These are phyloP conservation scores for Arthrobotrys pseudoclavata DNA, from an alignment of 2,329 filamentous ascomycete species.

Conservation along the genomic window DNA sequence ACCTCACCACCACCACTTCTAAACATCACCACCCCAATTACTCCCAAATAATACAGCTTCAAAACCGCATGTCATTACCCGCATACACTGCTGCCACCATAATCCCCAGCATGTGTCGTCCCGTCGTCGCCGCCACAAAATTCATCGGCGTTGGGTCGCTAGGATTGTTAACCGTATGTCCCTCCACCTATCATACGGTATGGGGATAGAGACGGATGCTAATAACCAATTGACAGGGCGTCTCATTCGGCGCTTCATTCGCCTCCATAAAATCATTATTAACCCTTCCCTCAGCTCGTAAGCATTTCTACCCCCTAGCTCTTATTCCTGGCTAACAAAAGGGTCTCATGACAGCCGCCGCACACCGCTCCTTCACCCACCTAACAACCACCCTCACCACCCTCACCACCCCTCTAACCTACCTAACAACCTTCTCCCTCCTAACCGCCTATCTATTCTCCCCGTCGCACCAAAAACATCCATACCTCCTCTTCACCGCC, in stretches of 20 bases:
- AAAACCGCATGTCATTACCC: slow-evolving; percentile 19
- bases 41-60: not conserved
- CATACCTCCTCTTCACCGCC: slow-evolving; percentile 42
- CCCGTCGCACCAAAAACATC: slow-evolving; percentile 30
- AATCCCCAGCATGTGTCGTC: slow-evolving; percentile 48
- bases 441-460: slow-evolving; percentile 44
- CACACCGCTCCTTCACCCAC: slow-evolving; percentile 53
- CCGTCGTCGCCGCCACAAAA: slow-evolving; percentile 46
- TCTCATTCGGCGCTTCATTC: slow-evolving; percentile 54
- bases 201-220: not conserved
- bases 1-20: not conserved
- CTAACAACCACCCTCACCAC: slow-evolving; percentile 14
- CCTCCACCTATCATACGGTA: not conserved
- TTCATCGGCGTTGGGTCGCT: slow-evolving; percentile 59
- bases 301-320: not conserved
- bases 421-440: slow-evolving; percentile 36
- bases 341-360: slow-evolving; percentile 25
- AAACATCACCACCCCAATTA: not conserved
- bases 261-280: slow-evolving; percentile 51
- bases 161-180: slow-evolving; percentile 47
- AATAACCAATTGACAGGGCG: slow-evolving; percentile 32
- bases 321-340: not conserved
- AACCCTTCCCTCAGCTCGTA: slow-evolving; percentile 55
- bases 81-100: slow-evolving; percentile 31
- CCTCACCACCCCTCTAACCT: slow-evolving; percentile 32